These are phyloP conservation scores for Laburnicola sp. DNA, from an alignment of 2,329 filamentous ascomycete species.

Conservation along the genomic window DNA sequence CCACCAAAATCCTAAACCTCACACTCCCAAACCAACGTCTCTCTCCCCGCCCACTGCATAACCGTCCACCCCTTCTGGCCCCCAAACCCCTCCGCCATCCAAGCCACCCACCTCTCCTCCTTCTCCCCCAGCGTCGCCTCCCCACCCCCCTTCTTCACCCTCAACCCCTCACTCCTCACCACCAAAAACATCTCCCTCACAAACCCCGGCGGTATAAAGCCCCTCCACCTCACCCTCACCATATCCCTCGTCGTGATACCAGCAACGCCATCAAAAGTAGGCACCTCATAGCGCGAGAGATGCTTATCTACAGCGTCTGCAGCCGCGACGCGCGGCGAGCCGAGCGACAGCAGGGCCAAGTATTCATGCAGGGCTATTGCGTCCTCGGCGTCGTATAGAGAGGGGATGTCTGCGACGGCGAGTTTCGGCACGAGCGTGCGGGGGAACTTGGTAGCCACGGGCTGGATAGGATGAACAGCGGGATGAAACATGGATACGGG, in stretches of 20 bases:
- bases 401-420: conserved; percentile 22
- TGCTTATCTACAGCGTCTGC: conserved; percentile 68
- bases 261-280: conserved; percentile 43
- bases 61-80: conserved; percentile 33
- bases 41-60: conserved; percentile 37
- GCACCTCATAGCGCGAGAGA: conserved; percentile 68
- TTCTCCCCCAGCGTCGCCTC: conserved; percentile 14
- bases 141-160: conserved; percentile 16
- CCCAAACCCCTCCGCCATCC: conserved; percentile 38
- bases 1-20: conserved; percentile 8
- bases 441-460: conserved; percentile 26
- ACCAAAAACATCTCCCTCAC: conserved; percentile 33
- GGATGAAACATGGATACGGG: conserved; percentile 40
- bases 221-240: conserved; percentile 48
- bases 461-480: conserved; percentile 26
- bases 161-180: conserved; percentile 26
- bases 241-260: conserved; percentile 26
- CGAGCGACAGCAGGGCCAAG: conserved; percentile 68
- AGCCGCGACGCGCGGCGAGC: conserved; percentile 63
- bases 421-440: conserved; percentile 37
- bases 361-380: conserved; percentile 72
- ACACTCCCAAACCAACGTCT: conserved; percentile 42
- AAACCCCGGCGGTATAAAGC: conserved; percentile 47
- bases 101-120: conserved; percentile 33
- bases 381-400: conserved; percentile 62